Evolutionary conservation across 2,329 filamentous ascomycete genomes (phyloP).

Genomic region (Didymella pinodella): DNA sequence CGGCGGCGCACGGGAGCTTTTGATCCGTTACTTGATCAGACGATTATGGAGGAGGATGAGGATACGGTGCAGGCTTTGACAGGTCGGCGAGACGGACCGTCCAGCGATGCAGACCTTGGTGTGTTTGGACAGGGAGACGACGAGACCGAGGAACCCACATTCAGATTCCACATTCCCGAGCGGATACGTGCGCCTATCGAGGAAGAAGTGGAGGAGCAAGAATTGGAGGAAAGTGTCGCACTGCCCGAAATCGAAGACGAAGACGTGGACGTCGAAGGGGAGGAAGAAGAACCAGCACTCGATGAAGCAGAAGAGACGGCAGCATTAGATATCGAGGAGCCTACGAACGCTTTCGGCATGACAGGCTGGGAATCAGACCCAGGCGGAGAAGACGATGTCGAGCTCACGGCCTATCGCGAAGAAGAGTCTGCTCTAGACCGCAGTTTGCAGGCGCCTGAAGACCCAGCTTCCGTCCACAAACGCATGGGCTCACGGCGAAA

Average conservation of each 20-base stretch:
- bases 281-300: slow-evolving; percentile 32
- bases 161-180: slow-evolving; percentile 50
- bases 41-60: slow-evolving; percentile 43
- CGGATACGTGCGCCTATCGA: slow-evolving; percentile 36
- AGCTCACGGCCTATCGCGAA: slow-evolving; percentile 46
- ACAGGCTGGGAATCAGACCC: slow-evolving; percentile 45
- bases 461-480: slow-evolving; percentile 21
- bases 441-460: slow-evolving; percentile 42
- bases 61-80: slow-evolving; percentile 44
- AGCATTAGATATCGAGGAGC: slow-evolving; percentile 29
- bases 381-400: slow-evolving; percentile 35
- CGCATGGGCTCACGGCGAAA: slow-evolving; percentile 48
- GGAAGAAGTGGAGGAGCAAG: slow-evolving; percentile 24
- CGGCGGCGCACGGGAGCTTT: slow-evolving; percentile 30
- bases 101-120: slow-evolving; percentile 43
- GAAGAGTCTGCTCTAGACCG: slow-evolving; percentile 48
- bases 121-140: slow-evolving; percentile 46
- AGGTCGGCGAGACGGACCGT: slow-evolving; percentile 40
- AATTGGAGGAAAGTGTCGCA: slow-evolving; percentile 21
- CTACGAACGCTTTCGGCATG: slow-evolving; percentile 28
- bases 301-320: slow-evolving; percentile 41
- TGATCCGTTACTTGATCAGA: slow-evolving; percentile 51
- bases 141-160: slow-evolving; percentile 50
- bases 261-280: not conserved
- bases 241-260: slow-evolving; percentile 16